Evolutionary conservation across 371 early-diverging fungal species (phyloP).

Genomic region (Mortierella sp.): DNA sequence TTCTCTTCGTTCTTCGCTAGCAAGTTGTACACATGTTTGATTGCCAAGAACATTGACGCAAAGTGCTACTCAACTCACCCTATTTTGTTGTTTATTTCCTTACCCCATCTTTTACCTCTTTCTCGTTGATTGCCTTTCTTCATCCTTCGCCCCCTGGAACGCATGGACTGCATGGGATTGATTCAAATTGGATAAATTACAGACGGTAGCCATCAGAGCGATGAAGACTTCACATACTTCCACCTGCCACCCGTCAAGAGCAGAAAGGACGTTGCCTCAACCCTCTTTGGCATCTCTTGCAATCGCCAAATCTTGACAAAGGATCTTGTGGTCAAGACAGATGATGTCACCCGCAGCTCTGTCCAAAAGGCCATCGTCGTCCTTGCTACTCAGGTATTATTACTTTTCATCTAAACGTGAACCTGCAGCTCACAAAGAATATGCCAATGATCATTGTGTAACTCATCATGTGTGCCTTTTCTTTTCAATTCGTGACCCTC

Average conservation of each 20-base stretch:
- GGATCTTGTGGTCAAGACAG: constrained; percentile 76
- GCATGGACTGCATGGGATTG: constrained; percentile 2
- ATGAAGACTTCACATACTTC: constrained; percentile 89
- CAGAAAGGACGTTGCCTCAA: constrained; percentile 75
- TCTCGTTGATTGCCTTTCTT: neutral
- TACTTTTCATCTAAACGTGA: neutral
- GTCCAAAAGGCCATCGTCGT: constrained; percentile 90
- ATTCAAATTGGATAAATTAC: constrained; percentile 1
- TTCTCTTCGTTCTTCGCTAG: neutral
- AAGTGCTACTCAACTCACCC: neutral
- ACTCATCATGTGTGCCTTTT: constrained; percentile 9
- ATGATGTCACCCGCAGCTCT: constrained; percentile 84
- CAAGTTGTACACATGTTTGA: neutral
- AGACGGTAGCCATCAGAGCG: constrained; percentile 89
- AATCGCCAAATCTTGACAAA: constrained; percentile 84
- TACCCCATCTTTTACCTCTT: neutral
- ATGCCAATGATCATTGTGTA: constrained; percentile 17
- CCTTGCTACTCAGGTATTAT: constrained; percentile 73
- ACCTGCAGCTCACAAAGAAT: neutral
- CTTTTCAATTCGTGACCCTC: constrained; percentile 9
- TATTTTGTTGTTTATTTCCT: neutral
- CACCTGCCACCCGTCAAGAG: constrained; percentile 83
- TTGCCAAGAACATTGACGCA: neutral
- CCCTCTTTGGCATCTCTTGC: constrained; percentile 89
- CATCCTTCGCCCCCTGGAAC: neutral